Conservation (phyloP, 2,329 filamentous ascomycete species). For the Gaeumannomyces tritici region DNA sequence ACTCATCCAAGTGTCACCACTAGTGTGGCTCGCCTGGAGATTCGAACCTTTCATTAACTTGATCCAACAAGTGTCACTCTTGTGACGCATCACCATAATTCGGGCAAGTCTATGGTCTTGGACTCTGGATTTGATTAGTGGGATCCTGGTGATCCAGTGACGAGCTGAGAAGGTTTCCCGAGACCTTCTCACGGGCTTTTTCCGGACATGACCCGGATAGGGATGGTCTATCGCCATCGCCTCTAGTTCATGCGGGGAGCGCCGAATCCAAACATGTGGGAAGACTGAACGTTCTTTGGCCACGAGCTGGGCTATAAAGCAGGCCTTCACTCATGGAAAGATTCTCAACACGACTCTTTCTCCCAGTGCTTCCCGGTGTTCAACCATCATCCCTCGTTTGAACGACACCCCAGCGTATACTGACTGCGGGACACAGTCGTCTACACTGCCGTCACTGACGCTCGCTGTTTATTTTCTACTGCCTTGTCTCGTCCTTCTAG, state of each 20-base stretch:
- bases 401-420: neutral
- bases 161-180: neutral
- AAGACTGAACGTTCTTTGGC: neutral
- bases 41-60: constrained; percentile 1
- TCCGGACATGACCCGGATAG: neutral
- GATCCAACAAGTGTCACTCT: constrained; percentile 5
- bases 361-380: neutral
- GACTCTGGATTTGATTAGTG: neutral
- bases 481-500: neutral
- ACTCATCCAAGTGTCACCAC: neutral
- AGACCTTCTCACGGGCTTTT: neutral
- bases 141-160: neutral
- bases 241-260: neutral
- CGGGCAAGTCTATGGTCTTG: neutral
- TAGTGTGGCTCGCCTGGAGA: neutral
- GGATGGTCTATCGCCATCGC: neutral
- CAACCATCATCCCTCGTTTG: neutral
- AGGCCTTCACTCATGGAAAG: neutral
- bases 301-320: neutral
- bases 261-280: neutral
- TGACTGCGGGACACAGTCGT: neutral
- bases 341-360: neutral
- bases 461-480: neutral
- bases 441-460: neutral
- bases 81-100: neutral